A percentile compares a stretch with the other conserved stretches of the same genome.
Conservation (phyloP, 2,329 filamentous ascomycete genomes). For the Monosporascus sp. region DNA sequence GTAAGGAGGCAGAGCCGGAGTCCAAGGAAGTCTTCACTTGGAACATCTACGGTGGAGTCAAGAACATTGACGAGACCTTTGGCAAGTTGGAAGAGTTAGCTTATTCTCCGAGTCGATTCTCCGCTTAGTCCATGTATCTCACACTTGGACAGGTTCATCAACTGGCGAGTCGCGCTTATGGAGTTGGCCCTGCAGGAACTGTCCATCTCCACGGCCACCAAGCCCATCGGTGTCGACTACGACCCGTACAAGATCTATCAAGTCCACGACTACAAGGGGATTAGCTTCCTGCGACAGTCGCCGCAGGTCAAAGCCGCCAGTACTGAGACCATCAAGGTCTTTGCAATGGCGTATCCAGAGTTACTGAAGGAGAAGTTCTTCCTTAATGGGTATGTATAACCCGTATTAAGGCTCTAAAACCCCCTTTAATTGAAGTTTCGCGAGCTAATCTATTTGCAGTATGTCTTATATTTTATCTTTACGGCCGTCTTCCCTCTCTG, state of each 20-base stretch:
- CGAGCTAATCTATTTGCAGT: neutral
- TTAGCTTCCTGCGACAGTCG: slow-evolving; percentile 82
- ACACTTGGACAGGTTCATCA: slow-evolving; percentile 62
- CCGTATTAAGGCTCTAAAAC: neutral
- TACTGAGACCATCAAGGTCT: slow-evolving; percentile 75
- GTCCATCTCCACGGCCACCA: slow-evolving; percentile 62
- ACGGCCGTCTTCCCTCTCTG: neutral
- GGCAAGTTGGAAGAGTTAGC: slow-evolving; percentile 74
- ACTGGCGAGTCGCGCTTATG: slow-evolving; percentile 88
- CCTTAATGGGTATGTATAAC: slow-evolving; percentile 53
- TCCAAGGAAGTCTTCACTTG: slow-evolving; percentile 71
- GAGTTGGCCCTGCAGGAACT: slow-evolving; percentile 76
- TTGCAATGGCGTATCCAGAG: slow-evolving; percentile 83
- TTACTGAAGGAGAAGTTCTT: slow-evolving; percentile 90
- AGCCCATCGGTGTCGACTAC: slow-evolving; percentile 65
- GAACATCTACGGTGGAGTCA: slow-evolving; percentile 89
- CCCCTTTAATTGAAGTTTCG: neutral
- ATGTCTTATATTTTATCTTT: neutral
- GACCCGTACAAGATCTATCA: slow-evolving; percentile 91
- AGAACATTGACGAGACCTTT: slow-evolving; percentile 76
- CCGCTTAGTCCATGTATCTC: slow-evolving; percentile 2
- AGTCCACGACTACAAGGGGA: slow-evolving; percentile 86
- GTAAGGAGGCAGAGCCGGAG: slow-evolving; percentile 30
- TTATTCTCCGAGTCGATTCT: neutral
- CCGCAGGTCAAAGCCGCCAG: slow-evolving; percentile 70